A percentile compares a stretch with the other conserved stretches of the same genome.
These are phyloP conservation scores for Quercus dentata DNA, from an alignment of 306 rosid species.

Conservation along the genomic window DNA sequence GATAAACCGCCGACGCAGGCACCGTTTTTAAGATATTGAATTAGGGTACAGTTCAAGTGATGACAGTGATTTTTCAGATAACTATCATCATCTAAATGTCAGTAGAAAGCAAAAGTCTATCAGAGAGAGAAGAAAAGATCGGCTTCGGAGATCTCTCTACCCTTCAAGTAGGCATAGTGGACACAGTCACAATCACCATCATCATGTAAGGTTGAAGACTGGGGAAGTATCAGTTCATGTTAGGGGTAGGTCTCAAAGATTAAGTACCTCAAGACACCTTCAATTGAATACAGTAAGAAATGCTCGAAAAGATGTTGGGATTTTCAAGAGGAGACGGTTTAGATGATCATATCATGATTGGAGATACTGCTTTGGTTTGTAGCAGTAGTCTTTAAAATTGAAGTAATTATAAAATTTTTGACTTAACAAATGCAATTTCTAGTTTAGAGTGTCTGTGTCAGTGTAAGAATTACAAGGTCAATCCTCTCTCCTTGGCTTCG, in stretches of 20 bases:
- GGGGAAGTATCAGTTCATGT: neutral
- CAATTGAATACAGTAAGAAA: slow-evolving; percentile 5
- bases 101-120: slow-evolving; percentile 14
- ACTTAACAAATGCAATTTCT: too few relatives aligned
- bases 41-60: slow-evolving; percentile 31
- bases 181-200: neutral
- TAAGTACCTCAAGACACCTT: slow-evolving; percentile 13
- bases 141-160: neutral
- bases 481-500: too few relatives aligned
- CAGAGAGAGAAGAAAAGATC: slow-evolving; percentile 15
- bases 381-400: too few relatives aligned
- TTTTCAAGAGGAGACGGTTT: slow-evolving; percentile 15
- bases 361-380: neutral
- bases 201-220: slow-evolving; percentile 11
- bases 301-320: neutral
- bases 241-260: slow-evolving; percentile 10
- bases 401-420: too few relatives aligned
- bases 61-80: slow-evolving; percentile 6
- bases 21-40: slow-evolving; percentile 31
- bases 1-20: slow-evolving; percentile 22
- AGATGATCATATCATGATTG: neutral
- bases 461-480: too few relatives aligned
- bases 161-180: slow-evolving; percentile 3
- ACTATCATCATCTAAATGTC: neutral
- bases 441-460: too few relatives aligned